Conservation (phyloP, 1,284 basidiomycete genomes). For the Sanghuangporus sanghuang region DNA sequence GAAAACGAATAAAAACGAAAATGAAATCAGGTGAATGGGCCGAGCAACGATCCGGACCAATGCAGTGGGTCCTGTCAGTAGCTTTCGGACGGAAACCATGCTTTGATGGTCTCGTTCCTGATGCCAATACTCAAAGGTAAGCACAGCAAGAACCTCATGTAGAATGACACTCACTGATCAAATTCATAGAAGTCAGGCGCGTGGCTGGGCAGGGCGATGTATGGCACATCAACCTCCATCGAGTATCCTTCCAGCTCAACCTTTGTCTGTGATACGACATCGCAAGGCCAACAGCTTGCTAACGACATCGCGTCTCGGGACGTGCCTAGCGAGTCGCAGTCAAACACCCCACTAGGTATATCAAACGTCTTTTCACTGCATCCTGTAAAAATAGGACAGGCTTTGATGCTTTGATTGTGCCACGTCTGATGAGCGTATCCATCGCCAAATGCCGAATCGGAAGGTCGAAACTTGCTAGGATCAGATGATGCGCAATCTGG, state of each 20-base stretch:
- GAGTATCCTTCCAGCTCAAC: neutral
- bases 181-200: slow-evolving; percentile 1
- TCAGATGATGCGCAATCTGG: neutral
- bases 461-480: neutral
- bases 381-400: neutral
- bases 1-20: neutral
- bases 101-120: neutral
- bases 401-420: neutral
- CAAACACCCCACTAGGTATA: neutral
- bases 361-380: neutral
- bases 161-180: neutral
- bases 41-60: neutral
- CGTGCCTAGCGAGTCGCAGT: neutral
- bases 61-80: neutral
- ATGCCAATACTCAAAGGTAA: neutral
- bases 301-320: neutral
- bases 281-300: neutral
- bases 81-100: neutral
- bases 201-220: neutral
- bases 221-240: neutral
- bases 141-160: neutral
- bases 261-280: neutral
- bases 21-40: neutral
- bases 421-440: neutral
- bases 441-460: neutral